A percentile compares a stretch with the other conserved stretches of the same genome.
These are phyloP conservation scores for Lactifluus piperatus DNA, from an alignment of 768 basidiomycete genomes.

Conservation along the genomic window DNA sequence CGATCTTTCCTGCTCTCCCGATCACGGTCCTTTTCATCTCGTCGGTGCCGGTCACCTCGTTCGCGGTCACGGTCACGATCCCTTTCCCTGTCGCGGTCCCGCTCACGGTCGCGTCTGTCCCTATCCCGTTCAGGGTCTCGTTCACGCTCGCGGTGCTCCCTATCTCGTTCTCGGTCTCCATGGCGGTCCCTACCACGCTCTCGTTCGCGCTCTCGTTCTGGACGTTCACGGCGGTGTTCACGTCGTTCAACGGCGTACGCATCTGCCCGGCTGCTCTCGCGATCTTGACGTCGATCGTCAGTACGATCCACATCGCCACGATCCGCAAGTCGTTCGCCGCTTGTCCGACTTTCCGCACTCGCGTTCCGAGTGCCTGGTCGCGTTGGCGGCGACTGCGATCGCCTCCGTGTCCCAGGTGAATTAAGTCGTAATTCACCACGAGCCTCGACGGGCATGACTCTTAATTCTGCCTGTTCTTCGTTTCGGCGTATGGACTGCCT, in stretches of 20 bases:
- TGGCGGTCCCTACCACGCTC: conserved; percentile 26
- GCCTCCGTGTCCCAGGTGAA: conserved; percentile 46
- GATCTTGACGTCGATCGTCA: conserved; percentile 48
- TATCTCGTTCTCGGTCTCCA: conserved; percentile 23
- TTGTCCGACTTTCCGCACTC: conserved; percentile 65
- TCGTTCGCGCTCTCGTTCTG: conserved; percentile 27
- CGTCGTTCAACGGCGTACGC: conserved; percentile 25
- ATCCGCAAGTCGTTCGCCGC: conserved; percentile 54
- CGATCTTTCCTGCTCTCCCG: conserved; percentile 55
- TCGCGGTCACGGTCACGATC: conserved; percentile 25
- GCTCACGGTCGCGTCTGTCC: conserved; percentile 23
- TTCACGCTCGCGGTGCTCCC: conserved; percentile 25
- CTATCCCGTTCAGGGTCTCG: conserved; percentile 24
- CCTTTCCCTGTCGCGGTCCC: conserved; percentile 23
- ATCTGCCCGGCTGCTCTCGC: conserved; percentile 39
- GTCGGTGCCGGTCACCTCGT: conserved; percentile 23
- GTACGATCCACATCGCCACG: conserved; percentile 38
- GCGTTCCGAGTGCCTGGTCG: conserved; percentile 61
- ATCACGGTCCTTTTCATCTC: conserved; percentile 48
- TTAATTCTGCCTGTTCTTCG: conserved; percentile 33
- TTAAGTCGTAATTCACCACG: conserved; percentile 36
- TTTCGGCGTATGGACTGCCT: conserved; percentile 41
- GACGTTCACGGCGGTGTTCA: conserved; percentile 33
- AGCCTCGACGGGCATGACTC: conserved; percentile 16
- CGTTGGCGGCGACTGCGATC: conserved; percentile 57